Evolutionary conservation across 129 eudicot genomes (phyloP), one percentile per base, ranked within the genome.

Genomic region (Flaveria robusta): DNA sequence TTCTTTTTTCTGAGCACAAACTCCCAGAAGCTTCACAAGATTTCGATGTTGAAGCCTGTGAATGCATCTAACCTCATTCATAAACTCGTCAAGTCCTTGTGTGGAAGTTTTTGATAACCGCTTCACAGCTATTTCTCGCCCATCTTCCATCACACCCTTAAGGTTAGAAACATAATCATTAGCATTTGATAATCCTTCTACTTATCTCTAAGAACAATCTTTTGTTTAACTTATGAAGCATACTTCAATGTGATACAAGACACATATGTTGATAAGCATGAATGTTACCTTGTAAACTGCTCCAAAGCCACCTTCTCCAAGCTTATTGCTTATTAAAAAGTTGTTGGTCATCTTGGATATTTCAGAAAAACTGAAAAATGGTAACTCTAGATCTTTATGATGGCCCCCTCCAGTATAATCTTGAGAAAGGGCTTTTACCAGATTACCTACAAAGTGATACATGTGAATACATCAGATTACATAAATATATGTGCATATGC

Each of bases 11-110:
- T 78, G 63, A 71, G 37, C 39, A 1, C 64, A 78, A 18, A 18
- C 70, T 45, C 82, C 82, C 14, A 78, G 18, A 59, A 71, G 51
- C 72, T 79, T 79, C 66, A 79, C 82, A 43, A 79, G 83, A 79
- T 79, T 79, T 7, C 66, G 72, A 49, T 71, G 83, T 13, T 71
- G 77, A 71, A 79, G 83, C 22, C 24, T 71, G 19, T 71, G 65
- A 51, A 79, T n/a, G 63, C 51, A 62, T 50, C 29, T 60, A 60
- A 60, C 70, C 49, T 74, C 79, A 18, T 74, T 62, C 19, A 46
- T 4, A 10, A 74, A 63, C 71, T 74, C 62, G 14, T 13, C 79
- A 43, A 74, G 7, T 7, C 79, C 71, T 62, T 74, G 79, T 27
- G 47, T 43, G 16, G 79, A 62, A 11, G 49, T 74, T 12, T 74